Conservation (phyloP, 768 basidiomycete species). For the Tephrocybe sp. region DNA sequence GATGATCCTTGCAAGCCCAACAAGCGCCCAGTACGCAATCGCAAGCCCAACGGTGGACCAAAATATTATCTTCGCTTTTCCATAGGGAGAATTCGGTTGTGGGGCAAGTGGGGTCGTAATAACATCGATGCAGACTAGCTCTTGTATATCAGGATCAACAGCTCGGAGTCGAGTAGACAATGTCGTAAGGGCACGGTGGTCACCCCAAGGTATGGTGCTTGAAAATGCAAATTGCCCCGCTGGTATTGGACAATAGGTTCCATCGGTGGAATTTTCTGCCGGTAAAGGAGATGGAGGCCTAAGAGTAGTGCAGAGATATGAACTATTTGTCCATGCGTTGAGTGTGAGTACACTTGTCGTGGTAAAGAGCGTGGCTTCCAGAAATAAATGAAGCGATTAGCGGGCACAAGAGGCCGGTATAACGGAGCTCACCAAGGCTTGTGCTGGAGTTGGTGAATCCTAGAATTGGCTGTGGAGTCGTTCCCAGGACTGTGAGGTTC, state of each 20-base stretch:
- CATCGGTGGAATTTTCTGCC: slow-evolving; percentile 30
- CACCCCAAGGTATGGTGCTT: slow-evolving; percentile 63
- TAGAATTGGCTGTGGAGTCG: slow-evolving; percentile 53
- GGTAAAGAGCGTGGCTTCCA: slow-evolving; percentile 81
- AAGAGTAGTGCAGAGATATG: slow-evolving; percentile 76
- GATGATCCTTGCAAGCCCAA: slow-evolving; percentile 73
- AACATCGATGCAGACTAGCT: slow-evolving; percentile 81
- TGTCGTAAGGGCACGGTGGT: slow-evolving; percentile 74
- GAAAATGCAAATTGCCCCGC: slow-evolving; percentile 83
- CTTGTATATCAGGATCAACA: slow-evolving; percentile 81
- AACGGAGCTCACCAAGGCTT: slow-evolving; percentile 57
- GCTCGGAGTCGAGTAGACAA: slow-evolving; percentile 82
- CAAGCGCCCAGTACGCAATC: slow-evolving; percentile 78
- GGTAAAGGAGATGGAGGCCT: slow-evolving; percentile 76
- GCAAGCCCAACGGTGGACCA: slow-evolving; percentile 74
- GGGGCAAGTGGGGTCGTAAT: slow-evolving; percentile 74
- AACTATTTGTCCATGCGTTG: slow-evolving; percentile 63
- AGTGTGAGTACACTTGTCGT: slow-evolving; percentile 80
- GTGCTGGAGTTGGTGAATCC: slow-evolving; percentile 58
- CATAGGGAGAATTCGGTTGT: slow-evolving; percentile 56
- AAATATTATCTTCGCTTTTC: slow-evolving; percentile 62
- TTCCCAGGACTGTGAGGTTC: slow-evolving; percentile 73
- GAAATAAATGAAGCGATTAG: slow-evolving; percentile 12
- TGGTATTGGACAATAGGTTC: slow-evolving; percentile 72
- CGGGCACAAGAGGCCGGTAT: slow-evolving; percentile 8